These are phyloP conservation scores for Acer negundo DNA, from an alignment of 345 rosid genomes.

Conservation along the genomic window DNA sequence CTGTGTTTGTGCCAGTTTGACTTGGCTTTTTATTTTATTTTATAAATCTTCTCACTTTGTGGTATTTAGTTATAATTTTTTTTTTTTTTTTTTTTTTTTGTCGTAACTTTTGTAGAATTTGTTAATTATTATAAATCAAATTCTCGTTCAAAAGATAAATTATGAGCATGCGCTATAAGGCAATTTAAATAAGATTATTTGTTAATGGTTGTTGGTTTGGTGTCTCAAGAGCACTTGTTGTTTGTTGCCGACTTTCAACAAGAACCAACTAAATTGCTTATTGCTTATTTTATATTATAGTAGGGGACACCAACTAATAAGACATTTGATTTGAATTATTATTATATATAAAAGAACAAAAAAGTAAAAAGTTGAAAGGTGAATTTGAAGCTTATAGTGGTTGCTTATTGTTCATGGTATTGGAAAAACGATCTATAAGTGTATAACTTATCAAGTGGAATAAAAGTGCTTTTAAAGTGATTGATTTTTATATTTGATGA, in stretches of 20 bases:
- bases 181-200: not conserved
- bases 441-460: not conserved
- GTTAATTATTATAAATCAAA: no score
- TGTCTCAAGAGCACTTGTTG: not conserved
- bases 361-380: not conserved
- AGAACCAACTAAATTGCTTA: slow-evolving; percentile 8
- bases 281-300: not conserved
- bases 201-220: not conserved
- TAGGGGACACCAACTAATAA: not conserved
- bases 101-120: not conserved
- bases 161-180: not conserved
- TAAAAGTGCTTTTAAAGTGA: slow-evolving; percentile 8
- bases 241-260: not conserved
- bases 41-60: not conserved
- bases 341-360: not conserved
- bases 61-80: not conserved
- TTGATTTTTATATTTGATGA: not conserved
- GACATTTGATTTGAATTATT: not conserved
- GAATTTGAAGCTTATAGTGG: not conserved
- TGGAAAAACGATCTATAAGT: not conserved
- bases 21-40: no score
- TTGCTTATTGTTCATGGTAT: not conserved
- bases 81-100: no score
- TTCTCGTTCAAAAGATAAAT: not conserved
- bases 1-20: not conserved